Base-by-base conservation (phyloP, 78 protist genomes). In the Dictyostelium intermedium region DNA sequence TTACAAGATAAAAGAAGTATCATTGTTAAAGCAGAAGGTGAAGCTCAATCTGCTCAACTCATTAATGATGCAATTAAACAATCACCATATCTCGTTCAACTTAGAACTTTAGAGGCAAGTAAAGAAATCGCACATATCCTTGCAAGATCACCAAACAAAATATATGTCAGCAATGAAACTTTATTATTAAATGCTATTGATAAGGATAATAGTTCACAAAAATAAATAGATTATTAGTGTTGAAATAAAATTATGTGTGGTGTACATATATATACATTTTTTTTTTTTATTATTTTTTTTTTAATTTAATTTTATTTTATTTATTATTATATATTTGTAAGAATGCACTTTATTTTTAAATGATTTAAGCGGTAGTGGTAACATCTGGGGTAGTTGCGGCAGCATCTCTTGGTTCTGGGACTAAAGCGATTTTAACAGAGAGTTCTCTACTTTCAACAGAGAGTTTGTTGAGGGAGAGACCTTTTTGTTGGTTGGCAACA, bases 1-100 rank as follows among this genome's bases (percentile, higher is more conserved):
- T 27, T 56, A 82, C 99, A 98, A 87, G 99, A 98, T 50, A 97
- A 98, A 72, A 61, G 91, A 84, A 45, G 95, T 39, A 86, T 72
- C 43, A 96, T 98, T 85, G 97, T 99, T 82, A 81, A 81, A 74
- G 99, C 99, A 1, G 96, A 98, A 97, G 99, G 99, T 23, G 99
- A 98, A 86, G 98, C 99, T n/a, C 70, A 79, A 45, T 53, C 99
- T 1, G 99, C 99, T 7, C 14, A 78, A 92, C 78, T 99, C 34
- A 96, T 99, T 45, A 95, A 98, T 25, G 91, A 97, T 9, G 97
- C 99, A 27, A 83, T 98, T 73, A 76, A 80, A 50, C 66, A 97
- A 63, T 98, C 98, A 91, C 98, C 99, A 18, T 96, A 96, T 10
- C 97, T 96, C 91, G 37, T 98, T 11, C 96, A 95, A 91, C 96